phyloP scores from a whole-genome alignment of 768 basidiomycete species.

The Gymnopilus junonius region DNA sequence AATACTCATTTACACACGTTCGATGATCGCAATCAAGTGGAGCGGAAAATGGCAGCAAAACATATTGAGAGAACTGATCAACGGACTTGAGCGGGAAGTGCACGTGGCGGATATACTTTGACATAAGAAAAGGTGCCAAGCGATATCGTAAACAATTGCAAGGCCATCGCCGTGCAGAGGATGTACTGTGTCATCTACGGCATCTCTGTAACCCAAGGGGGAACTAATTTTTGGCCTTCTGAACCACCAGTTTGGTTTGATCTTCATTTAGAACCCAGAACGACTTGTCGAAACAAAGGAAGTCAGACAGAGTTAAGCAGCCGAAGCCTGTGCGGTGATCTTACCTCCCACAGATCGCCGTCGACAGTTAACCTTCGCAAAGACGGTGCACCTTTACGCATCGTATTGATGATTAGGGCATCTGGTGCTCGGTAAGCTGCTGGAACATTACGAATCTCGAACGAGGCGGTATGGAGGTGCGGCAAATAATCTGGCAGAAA shows the following conservation, averaged over 20 bases:
- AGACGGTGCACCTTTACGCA: conserved; percentile 22
- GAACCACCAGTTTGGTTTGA: background rate
- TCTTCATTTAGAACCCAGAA: background rate
- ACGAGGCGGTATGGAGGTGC: conserved; percentile 35
- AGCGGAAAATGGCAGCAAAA: background rate
- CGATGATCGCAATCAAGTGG: background rate
- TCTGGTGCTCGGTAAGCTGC: conserved; percentile 23
- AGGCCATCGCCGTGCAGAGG: too few species aligned
- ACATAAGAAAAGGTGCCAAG: too few species aligned
- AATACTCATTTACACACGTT: background rate
- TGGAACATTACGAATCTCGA: conserved; percentile 37
- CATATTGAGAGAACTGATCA: background rate
- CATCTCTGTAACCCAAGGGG: background rate
- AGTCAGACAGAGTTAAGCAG: too few species aligned
- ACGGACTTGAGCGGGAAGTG: conserved; percentile 10
- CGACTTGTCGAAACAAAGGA: background rate
- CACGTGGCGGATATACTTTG: too few species aligned
- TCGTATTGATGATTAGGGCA: conserved; percentile 26
- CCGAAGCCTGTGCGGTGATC: too few species aligned
- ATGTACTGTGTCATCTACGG: background rate
- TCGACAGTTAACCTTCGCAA: conserved; percentile 38
- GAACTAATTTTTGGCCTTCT: background rate
- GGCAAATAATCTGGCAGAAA: conserved; percentile 20
- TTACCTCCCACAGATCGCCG: conserved; percentile 38
- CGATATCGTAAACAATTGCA: background rate